These are phyloP conservation scores for Cenchrus fungigraminus DNA, from an alignment of 176 grass and related monocot genomes.

Conservation along the genomic window DNA sequence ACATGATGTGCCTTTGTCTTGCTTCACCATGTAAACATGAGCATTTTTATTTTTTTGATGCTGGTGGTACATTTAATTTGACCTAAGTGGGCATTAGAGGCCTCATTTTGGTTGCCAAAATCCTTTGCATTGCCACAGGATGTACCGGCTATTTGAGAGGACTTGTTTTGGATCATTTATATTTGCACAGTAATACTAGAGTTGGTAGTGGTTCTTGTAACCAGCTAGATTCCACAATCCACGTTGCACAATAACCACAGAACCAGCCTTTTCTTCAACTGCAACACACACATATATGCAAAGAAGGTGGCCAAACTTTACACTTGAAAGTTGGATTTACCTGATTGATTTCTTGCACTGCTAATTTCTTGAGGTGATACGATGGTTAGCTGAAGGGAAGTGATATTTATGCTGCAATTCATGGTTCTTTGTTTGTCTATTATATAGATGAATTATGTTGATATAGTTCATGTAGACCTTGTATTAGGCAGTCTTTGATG, in stretches of 20 bases:
- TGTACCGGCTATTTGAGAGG: not conserved
- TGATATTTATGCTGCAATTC: constrained; percentile 4
- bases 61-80: not conserved
- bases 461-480: not conserved
- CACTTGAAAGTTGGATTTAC: not conserved
- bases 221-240: not conserved
- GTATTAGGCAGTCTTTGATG: not conserved
- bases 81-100: not conserved
- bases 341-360: not conserved
- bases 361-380: not conserved
- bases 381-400: not conserved
- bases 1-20: not conserved
- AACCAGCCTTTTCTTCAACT: not conserved
- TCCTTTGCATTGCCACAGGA: not conserved
- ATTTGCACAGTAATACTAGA: not conserved
- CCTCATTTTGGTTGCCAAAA: not conserved
- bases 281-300: not conserved
- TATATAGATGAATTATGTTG: constrained; percentile 16
- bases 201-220: not conserved
- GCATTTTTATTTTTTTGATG: not conserved
- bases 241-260: not conserved
- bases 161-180: not conserved
- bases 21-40: not conserved
- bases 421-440: not conserved
- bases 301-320: not conserved